Base-by-base conservation (phyloP, 148 eudicot genomes). In the Nyssa sinensis region DNA sequence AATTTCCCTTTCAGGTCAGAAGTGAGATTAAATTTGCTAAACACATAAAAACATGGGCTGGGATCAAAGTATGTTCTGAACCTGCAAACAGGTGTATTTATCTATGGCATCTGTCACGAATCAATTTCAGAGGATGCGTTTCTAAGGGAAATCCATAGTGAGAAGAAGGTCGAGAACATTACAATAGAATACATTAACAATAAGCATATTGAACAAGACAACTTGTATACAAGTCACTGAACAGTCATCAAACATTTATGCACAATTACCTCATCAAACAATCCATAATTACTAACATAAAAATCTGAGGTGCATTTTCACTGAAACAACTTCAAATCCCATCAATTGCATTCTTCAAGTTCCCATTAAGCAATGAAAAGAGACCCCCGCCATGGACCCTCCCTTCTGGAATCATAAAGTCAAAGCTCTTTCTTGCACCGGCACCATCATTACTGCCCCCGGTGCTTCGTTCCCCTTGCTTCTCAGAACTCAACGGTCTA, bases 351-450 rank as follows among this genome's bases (percentile, higher is more conserved):
- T 88, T 89, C 63, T 76, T 86, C 75, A 94, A 75, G 60, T 82
- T 83, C 44, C 98, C 97, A 16, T 88, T 89, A 2, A 95, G 87
- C 76, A 92, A 78, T 3, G 95, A 88, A 87, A 94, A 78, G 27
- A 94, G 83, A 13, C 93, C 98, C 57, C 98, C 98, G 17, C 97
- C 97, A 57, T 94, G 98, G 30, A 94, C 98, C 78, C 98, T 87
- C 30, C 97, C 98, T 71, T 93, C 98, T 0, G 97, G 82, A 25
- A 91, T 68, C 16, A 75, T 59, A 24, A 84, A 81, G 58, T 63
- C 66, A 29, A n/a, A n/a, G n/a, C n/a, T n/a, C n/a, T n/a, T n/a
- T n/a, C 19, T 59, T 27, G 73, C 74, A 13, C 35, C 77, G 35
- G 62, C 80, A 62, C 62, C 70, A 14, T 16, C 32, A 67, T 25